Percentiles rank a stretch among this genome's conserved stretches.
Conservation (phyloP, 2,329 filamentous ascomycete species). For the Colletotrichum trifolii region DNA sequence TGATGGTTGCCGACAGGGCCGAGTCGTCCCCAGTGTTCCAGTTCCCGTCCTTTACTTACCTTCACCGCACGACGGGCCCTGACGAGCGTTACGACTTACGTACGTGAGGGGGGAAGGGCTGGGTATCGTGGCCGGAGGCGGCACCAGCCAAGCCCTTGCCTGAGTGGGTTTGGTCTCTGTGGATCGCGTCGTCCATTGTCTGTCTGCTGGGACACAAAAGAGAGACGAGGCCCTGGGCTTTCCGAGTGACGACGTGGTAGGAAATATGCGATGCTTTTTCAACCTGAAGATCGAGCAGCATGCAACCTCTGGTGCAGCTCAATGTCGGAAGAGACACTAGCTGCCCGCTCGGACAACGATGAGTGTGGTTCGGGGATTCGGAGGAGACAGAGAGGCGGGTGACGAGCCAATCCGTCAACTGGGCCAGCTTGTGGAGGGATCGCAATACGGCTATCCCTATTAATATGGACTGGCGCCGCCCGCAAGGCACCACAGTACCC, state of each 20-base stretch:
- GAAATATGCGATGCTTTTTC: no score
- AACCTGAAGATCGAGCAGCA: no score
- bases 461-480: constrained; percentile 16
- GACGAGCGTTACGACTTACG: constrained; percentile 31
- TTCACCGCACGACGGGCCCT: constrained; percentile 33
- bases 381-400: not conserved
- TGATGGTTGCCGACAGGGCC: constrained; percentile 33
- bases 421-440: constrained; percentile 17
- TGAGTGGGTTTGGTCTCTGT: constrained; percentile 13
- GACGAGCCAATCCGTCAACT: constrained; percentile 7
- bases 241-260: constrained; percentile 10
- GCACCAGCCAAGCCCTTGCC: constrained; percentile 31
- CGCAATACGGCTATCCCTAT: constrained; percentile 14
- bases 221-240: not conserved
- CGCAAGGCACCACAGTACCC: constrained; percentile 13
- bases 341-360: constrained; percentile 20
- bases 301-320: no score
- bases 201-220: not conserved
- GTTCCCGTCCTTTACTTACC: constrained; percentile 26
- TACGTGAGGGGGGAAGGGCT: constrained; percentile 28
- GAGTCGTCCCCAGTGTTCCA: constrained; percentile 30
- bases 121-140: constrained; percentile 23
- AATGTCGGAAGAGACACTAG: constrained; percentile 10
- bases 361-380: constrained; percentile 15
- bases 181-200: constrained; percentile 1